Evolutionary conservation across 2,329 filamentous ascomycete genomes (phyloP).

Genomic region (Meredithiella fracta): DNA sequence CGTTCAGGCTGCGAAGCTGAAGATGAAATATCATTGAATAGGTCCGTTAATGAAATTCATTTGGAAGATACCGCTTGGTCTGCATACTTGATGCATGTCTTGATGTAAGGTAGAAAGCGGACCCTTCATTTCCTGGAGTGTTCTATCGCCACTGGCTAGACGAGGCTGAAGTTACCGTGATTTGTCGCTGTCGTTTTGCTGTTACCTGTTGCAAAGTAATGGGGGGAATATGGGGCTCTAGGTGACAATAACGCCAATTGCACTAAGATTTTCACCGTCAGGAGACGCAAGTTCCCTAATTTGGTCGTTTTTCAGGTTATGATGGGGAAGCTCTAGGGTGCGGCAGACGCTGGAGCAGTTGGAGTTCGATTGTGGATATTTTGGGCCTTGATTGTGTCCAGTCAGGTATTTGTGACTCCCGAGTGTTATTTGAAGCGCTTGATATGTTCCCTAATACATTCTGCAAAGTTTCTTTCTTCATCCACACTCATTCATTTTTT

Average conservation of each 20-base stretch:
- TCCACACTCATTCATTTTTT: neutral
- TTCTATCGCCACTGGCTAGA: too few species aligned
- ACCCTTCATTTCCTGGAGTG: neutral
- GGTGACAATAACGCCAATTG: neutral
- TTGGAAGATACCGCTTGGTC: neutral
- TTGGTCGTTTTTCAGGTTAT: too few species aligned
- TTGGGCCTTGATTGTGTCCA: neutral
- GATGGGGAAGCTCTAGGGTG: too few species aligned
- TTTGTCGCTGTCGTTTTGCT: neutral
- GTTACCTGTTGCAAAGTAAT: neutral
- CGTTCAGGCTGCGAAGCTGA: neutral
- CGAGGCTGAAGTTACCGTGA: neutral
- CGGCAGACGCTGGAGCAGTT: neutral
- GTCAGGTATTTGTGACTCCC: neutral
- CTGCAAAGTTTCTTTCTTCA: neutral
- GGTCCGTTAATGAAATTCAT: neutral
- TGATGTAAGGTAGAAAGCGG: neutral
- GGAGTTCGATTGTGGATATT: neutral
- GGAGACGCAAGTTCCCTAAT: neutral
- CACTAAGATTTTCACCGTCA: neutral
- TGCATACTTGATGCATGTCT: neutral
- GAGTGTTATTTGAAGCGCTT: slow-evolving; percentile 4
- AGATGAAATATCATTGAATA: neutral
- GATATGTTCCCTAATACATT: neutral
- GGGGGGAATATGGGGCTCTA: neutral